Base-by-base conservation (phyloP, 2,329 filamentous ascomycete species). In the Metarhizium humberi region DNA sequence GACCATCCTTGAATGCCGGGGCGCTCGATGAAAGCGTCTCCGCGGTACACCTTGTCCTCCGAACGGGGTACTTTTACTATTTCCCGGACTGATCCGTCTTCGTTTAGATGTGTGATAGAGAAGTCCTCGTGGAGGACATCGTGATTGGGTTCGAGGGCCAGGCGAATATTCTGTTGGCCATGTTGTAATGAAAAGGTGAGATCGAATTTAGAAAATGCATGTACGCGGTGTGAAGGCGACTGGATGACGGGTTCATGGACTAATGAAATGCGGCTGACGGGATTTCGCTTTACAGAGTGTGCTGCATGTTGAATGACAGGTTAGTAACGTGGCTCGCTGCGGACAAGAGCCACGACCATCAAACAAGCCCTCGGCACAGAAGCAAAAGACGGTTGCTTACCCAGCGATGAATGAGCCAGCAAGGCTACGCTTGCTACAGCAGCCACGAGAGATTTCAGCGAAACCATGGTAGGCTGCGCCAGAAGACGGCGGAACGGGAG, bases 101-200 rank as follows among this genome's bases (percentile, higher is more conserved):
- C 68, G 54, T 79, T 84, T 46, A 96, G 70, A 66, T 90, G 86
- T 43, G 85, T 81, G 50, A 99, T 76, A 52, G 80, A 81, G 8
- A 92, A 87, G 63, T 87, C 85, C 16, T 90, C 80, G 54, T 86
- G 81, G 49, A 99, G 77, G 56, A 97, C 85, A 71, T 97, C 90
- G 73, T 95, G 84, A 68, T 97, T 97, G 4, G 94, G 94, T 67
- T 94, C 85, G 51, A 99, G 79, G 55, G 82, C 80, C 53, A 99
- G 79, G 61, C 90, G 89, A 64, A 97, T 77, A 61, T 84, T 81
- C 60, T 91, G 80, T 57, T 79, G 74, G 53, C 80, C 78, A 57
- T 81, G 75, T 64, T 88, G 84, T 40, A 96, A 74, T 56, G 82
- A 77, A 69, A 99, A 96, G 34, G 82, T 85, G 58, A 99, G 75